These are phyloP conservation scores for Psidium guajava DNA, from an alignment of 345 rosid genomes.

Conservation along the genomic window DNA sequence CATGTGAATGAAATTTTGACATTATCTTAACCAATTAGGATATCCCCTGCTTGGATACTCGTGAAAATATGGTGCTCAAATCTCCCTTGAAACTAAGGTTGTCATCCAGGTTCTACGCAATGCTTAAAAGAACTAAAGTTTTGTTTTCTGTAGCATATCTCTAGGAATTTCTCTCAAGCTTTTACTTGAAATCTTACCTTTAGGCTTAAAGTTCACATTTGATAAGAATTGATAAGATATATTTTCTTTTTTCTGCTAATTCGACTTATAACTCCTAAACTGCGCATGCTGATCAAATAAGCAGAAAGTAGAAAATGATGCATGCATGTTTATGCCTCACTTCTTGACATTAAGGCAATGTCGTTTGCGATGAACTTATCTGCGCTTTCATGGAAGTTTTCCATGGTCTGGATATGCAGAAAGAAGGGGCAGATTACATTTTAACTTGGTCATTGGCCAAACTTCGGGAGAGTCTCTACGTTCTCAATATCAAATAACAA, in stretches of 20 bases:
- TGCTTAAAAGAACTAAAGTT: background rate
- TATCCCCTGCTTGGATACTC: background rate
- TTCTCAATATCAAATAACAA: too few species aligned
- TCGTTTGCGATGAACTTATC: background rate
- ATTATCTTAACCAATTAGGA: background rate
- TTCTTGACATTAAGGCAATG: background rate
- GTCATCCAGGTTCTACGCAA: background rate
- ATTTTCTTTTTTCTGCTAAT: background rate
- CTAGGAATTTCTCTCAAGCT: background rate
- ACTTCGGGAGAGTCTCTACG: too few species aligned
- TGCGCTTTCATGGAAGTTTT: background rate
- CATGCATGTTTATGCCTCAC: background rate
- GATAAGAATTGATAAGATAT: background rate
- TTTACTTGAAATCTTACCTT: background rate
- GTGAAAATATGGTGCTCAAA: background rate
- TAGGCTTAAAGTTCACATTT: background rate
- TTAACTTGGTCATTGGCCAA: background rate
- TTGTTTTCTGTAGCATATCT: background rate
- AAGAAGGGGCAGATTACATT: background rate
- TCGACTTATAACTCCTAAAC: background rate
- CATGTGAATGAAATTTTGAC: background rate
- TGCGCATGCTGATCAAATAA: background rate
- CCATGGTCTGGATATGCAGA: background rate
- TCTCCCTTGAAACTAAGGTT: background rate
- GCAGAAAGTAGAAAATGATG: background rate